These are phyloP conservation scores for Brassica carinata DNA, from an alignment of 345 rosid species.

Conservation along the genomic window DNA sequence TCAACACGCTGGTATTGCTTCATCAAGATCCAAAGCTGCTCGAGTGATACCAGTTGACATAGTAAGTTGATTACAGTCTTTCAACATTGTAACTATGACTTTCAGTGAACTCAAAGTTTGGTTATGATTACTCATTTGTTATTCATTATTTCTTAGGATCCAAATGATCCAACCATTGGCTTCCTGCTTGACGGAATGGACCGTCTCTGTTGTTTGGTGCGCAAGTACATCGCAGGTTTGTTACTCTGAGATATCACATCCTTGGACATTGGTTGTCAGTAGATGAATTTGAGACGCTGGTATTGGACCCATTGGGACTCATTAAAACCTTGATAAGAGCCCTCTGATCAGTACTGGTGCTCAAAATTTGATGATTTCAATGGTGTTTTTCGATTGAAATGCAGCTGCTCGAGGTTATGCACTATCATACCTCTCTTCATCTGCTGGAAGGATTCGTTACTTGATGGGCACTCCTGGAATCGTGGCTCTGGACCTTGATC, in stretches of 20 bases:
- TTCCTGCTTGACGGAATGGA: constrained; percentile 98
- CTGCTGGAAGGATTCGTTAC: constrained; percentile 95
- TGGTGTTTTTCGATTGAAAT: constrained; percentile 37
- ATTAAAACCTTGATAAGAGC: constrained; percentile 13
- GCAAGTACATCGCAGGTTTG: constrained; percentile 92
- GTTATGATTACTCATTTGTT: neutral
- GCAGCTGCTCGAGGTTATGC: constrained; percentile 99
- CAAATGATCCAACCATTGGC: constrained; percentile 97
- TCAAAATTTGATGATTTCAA: constrained; percentile 25
- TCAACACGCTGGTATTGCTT: constrained; percentile 89
- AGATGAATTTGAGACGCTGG: constrained; percentile 3
- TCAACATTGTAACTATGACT: constrained; percentile 12
- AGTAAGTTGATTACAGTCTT: constrained; percentile 49
- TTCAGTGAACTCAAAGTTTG: constrained; percentile 19
- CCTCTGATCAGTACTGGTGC: constrained; percentile 9
- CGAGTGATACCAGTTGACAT: constrained; percentile 78
- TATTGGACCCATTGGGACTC: constrained; percentile 11
- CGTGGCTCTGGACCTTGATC: constrained; percentile 95
- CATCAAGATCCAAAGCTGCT: constrained; percentile 75
- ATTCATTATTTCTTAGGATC: constrained; percentile 62
- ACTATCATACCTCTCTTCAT: constrained; percentile 94
- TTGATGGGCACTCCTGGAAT: constrained; percentile 95
- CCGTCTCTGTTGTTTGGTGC: constrained; percentile 85
- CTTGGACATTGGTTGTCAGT: neutral
- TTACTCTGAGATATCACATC: constrained; percentile 18